Conservation (phyloP, 371 early-diverging fungal genomes). For the Coelomomyces lativittatus region DNA sequence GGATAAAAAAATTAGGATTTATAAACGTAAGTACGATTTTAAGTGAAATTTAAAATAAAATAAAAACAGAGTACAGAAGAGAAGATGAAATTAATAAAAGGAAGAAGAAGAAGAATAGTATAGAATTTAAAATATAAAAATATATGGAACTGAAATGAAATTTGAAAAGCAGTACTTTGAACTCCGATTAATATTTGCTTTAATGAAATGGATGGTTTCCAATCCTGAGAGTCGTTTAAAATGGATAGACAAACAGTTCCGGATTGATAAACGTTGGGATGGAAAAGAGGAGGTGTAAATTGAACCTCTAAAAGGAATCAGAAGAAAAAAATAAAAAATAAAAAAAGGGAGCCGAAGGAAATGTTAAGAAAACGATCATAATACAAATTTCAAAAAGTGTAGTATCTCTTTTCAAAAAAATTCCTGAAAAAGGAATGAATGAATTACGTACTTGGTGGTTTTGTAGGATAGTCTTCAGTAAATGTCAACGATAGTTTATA, state of each 20-base stretch:
- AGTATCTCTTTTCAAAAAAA: no score
- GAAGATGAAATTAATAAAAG: no score
- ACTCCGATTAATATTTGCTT: conserved; percentile 83
- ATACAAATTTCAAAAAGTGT: no score
- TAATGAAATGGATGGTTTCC: conserved; percentile 95
- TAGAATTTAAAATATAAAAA: background rate
- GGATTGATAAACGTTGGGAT: conserved; percentile 96
- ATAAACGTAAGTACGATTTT: no score
- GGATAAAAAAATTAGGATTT: no score
- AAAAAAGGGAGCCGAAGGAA: no score
- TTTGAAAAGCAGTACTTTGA: conserved; percentile 16
- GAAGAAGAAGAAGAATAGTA: no score
- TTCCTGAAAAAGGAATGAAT: background rate
- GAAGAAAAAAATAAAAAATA: conserved; percentile 1
- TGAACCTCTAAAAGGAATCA: conserved; percentile 24
- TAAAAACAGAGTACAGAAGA: no score
- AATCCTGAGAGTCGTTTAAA: conserved; percentile 63
- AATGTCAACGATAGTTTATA: conserved; percentile 80
- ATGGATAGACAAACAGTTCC: conserved; percentile 98
- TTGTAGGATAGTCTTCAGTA: conserved; percentile 61
- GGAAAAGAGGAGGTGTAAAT: conserved; percentile 82
- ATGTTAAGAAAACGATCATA: no score
- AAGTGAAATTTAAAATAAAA: no score
- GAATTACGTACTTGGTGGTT: conserved; percentile 10
- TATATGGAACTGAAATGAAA: background rate